Percentiles rank a stretch among this genome's conserved stretches.
phyloP scores from a whole-genome alignment of 1,139 yeast species.

The Fermentozyma sake region DNA sequence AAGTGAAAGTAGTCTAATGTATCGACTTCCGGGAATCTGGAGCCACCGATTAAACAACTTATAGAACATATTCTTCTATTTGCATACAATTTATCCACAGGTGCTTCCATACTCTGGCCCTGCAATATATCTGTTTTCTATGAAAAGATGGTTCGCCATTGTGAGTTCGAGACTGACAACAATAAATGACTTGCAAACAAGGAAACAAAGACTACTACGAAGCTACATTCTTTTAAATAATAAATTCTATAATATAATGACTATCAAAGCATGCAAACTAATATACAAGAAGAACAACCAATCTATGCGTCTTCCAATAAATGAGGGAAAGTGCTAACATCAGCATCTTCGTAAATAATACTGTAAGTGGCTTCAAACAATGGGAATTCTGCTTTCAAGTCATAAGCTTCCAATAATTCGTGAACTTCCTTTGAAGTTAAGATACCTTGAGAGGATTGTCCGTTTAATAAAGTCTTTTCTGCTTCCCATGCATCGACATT shows the following conservation, averaged over 20 bases:
- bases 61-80: no score
- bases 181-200: no score
- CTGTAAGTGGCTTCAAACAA: conserved; percentile 81
- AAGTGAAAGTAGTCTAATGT: no score
- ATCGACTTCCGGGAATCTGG: no score
- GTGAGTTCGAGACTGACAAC: no score
- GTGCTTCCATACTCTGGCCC: no score
- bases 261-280: conserved; percentile 4
- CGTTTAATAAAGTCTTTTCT: conserved; percentile 78
- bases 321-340: conserved; percentile 59
- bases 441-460: conserved; percentile 93
- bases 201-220: background rate
- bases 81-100: no score
- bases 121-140: no score
- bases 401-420: conserved; percentile 64
- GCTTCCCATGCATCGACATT: conserved; percentile 72
- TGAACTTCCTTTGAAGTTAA: conserved; percentile 87
- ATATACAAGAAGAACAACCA: conserved; percentile 4
- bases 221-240: conserved; percentile 3
- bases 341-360: conserved; percentile 69
- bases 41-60: no score
- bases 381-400: conserved; percentile 71
- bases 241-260: conserved; percentile 2
- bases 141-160: no score
- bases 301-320: conserved; percentile 41